These are phyloP conservation scores for Cyphellophora europaea DNA, from an alignment of 2,329 filamentous ascomycete genomes.

Conservation along the genomic window DNA sequence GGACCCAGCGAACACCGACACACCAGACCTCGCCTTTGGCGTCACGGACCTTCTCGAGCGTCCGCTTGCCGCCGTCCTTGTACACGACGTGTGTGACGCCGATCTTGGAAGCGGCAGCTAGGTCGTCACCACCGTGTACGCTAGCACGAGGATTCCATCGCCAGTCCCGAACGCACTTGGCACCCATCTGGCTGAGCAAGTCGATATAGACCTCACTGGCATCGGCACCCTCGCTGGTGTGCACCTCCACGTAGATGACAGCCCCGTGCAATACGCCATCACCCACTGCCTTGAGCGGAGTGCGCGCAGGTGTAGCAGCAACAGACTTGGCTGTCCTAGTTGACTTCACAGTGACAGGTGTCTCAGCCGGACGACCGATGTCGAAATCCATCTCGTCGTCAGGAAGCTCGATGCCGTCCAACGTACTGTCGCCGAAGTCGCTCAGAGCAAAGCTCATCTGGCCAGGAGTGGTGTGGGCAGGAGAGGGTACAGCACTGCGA, in stretches of 20 bases:
- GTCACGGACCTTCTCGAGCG: slow-evolving; percentile 69
- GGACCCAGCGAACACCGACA: slow-evolving; percentile 79
- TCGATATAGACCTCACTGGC: slow-evolving; percentile 74
- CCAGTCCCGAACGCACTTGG: slow-evolving; percentile 68
- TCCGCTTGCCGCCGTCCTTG: slow-evolving; percentile 75
- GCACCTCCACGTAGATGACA: slow-evolving; percentile 74
- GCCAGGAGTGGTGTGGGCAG: slow-evolving; percentile 14
- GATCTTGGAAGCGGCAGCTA: slow-evolving; percentile 38
- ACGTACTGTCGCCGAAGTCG: slow-evolving; percentile 17
- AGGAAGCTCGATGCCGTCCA: slow-evolving; percentile 16
- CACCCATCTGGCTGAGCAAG: slow-evolving; percentile 71
- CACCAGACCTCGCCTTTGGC: slow-evolving; percentile 68
- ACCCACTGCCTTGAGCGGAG: slow-evolving; percentile 14
- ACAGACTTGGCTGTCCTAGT: slow-evolving; percentile 2
- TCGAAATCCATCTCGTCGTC: slow-evolving; percentile 10
- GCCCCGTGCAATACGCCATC: slow-evolving; percentile 54
- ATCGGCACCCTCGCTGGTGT: slow-evolving; percentile 71
- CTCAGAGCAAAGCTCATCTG: slow-evolving; percentile 15
- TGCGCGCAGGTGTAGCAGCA: slow-evolving; percentile 9
- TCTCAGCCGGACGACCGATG: neutral
- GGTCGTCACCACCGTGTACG: slow-evolving; percentile 21
- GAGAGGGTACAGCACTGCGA: slow-evolving; percentile 15
- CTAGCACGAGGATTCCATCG: slow-evolving; percentile 56
- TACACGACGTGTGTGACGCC: slow-evolving; percentile 84
- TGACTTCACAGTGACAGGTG: neutral